These are phyloP conservation scores for Hura crepitans DNA, from an alignment of 441 rosid genomes.

Conservation along the genomic window DNA sequence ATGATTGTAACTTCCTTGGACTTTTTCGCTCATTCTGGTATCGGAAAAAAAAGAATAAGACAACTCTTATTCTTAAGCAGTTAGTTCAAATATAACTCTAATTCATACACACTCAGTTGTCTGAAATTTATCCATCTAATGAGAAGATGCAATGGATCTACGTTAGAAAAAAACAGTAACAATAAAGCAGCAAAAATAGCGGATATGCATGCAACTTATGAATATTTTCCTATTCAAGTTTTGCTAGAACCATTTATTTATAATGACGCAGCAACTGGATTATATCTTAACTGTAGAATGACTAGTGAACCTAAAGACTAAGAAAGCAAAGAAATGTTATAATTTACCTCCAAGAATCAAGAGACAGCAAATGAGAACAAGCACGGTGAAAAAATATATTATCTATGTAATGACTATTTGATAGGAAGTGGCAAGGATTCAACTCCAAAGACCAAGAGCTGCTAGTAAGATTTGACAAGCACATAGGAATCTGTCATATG, in stretches of 20 bases:
- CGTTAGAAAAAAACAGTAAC: neutral
- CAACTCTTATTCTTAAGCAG: neutral
- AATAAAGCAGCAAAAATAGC: neutral
- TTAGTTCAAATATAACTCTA: too few relatives aligned
- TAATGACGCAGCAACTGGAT: neutral
- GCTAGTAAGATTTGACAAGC: neutral
- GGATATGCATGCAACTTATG: neutral
- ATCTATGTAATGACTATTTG: neutral
- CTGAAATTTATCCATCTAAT: neutral
- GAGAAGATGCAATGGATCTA: neutral
- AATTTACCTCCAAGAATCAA: neutral
- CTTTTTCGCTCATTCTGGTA: constrained; percentile 34
- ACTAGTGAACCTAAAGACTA: neutral
- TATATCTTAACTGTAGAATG: neutral
- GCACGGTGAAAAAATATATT: neutral
- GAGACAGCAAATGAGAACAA: neutral
- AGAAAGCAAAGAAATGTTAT: neutral
- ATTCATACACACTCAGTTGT: neutral
- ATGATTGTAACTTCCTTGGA: constrained; percentile 33
- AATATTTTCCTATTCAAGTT: neutral
- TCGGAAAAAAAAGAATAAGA: constrained; percentile 17
- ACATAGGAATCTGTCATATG: neutral
- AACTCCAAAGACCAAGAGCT: neutral
- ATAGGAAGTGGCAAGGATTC: neutral
- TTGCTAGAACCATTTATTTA: neutral